phyloP scores from a whole-genome alignment of 2,329 filamentous ascomycete species.

The Fusarium sp. region DNA sequence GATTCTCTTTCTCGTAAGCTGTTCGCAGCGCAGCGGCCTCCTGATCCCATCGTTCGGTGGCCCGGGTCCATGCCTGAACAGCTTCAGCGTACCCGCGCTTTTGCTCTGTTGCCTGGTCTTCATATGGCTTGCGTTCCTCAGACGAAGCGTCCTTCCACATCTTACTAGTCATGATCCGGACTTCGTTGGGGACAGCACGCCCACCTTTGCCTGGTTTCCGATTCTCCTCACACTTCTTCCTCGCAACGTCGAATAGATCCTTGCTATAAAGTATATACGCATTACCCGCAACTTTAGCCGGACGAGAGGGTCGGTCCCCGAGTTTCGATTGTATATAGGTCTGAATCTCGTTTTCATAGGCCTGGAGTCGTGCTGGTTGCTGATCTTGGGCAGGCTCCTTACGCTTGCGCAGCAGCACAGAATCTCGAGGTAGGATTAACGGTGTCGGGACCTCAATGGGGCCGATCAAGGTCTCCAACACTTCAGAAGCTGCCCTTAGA shows the following conservation, averaged over 20 bases:
- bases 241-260: slow-evolving; percentile 72
- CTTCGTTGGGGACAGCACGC: slow-evolving; percentile 75
- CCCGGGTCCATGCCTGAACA: slow-evolving; percentile 67
- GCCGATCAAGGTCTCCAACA: slow-evolving; percentile 82
- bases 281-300: slow-evolving; percentile 79
- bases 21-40: slow-evolving; percentile 66
- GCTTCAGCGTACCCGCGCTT: slow-evolving; percentile 71
- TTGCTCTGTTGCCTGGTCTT: slow-evolving; percentile 76
- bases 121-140: slow-evolving; percentile 79
- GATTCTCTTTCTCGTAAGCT: slow-evolving; percentile 64
- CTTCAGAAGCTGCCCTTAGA: slow-evolving; percentile 85
- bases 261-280: slow-evolving; percentile 93
- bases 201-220: slow-evolving; percentile 70
- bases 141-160: slow-evolving; percentile 86
- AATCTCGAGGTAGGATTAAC: slow-evolving; percentile 74
- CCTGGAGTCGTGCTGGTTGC: slow-evolving; percentile 63
- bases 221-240: slow-evolving; percentile 70
- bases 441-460: slow-evolving; percentile 81
- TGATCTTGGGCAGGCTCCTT: slow-evolving; percentile 62
- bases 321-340: slow-evolving; percentile 65
- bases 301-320: slow-evolving; percentile 79
- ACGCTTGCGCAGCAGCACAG: slow-evolving; percentile 62
- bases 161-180: slow-evolving; percentile 84
- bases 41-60: slow-evolving; percentile 77
- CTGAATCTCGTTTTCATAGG: slow-evolving; percentile 65